Evolutionary conservation across 164 flowering plant species (phyloP).

Genomic region (Nelumbo lutea): DNA sequence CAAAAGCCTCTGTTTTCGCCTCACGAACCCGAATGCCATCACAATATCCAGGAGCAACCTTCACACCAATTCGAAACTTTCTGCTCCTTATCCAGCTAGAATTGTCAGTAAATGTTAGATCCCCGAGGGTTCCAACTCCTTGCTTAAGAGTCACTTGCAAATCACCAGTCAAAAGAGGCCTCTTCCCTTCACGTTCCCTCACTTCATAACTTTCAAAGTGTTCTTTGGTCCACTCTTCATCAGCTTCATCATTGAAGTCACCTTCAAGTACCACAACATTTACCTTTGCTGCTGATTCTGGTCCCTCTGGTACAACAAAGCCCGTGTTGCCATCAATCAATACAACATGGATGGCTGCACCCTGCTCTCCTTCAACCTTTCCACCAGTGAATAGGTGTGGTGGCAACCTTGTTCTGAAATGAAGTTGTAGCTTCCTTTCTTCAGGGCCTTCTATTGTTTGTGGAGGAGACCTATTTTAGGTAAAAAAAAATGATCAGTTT

Average conservation of each 20-base stretch:
- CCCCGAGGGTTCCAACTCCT: constrained; percentile 65
- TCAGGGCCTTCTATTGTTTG: constrained; percentile 39
- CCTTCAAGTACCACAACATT: constrained; percentile 57
- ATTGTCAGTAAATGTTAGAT: constrained; percentile 64
- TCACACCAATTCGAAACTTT: constrained; percentile 66
- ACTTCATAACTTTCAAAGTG: constrained; percentile 49
- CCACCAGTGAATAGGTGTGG: constrained; percentile 56
- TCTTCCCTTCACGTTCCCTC: constrained; percentile 65
- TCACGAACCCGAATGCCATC: constrained; percentile 51
- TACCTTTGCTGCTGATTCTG: constrained; percentile 44
- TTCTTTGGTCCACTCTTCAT: constrained; percentile 47
- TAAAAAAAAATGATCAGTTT: background rate
- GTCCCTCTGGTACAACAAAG: constrained; percentile 33
- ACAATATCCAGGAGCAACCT: constrained; percentile 35
- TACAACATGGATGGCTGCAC: constrained; percentile 46
- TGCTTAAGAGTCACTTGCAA: constrained; percentile 38
- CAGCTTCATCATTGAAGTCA: constrained; percentile 51
- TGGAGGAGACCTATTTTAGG: constrained; percentile 32
- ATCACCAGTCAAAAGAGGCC: constrained; percentile 66
- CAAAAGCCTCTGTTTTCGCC: constrained; percentile 65
- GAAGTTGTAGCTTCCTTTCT: constrained; percentile 40
- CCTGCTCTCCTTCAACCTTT: constrained; percentile 59
- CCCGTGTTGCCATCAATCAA: constrained; percentile 39
- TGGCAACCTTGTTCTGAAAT: constrained; percentile 55
- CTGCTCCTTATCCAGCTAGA: constrained; percentile 75